Evolutionary conservation across 345 rosid genomes (phyloP), one percentile per base, ranked within the genome.

Genomic region (Eutrema yunnanense): DNA sequence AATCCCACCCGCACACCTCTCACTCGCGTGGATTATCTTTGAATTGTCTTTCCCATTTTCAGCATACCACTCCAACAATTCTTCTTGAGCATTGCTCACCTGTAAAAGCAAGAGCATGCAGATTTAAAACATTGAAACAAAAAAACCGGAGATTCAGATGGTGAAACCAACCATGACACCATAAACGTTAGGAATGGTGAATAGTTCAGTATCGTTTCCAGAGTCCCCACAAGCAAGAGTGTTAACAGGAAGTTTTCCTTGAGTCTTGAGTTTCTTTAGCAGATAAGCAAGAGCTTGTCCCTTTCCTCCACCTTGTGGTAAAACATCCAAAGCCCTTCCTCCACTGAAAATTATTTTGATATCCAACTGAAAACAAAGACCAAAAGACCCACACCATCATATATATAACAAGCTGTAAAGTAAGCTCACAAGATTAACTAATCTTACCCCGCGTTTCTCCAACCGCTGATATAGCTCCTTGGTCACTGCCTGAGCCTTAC

Each of bases 181-280:
- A 75, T 84, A 75, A 9, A 95, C 92, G 47, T 87, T 85, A 13
- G 98, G 96, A 74, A 95, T 86, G 78, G 89, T 85, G 71, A 88
- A 95, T 32, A 95, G 86, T 48, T 95, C 99, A 6, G 92, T 96
- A 66, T 95, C 99, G 67, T 95, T 95, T 75, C 99, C 99, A 43
- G 99, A 95, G 72, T 92, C 99, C 26, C 99, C 99, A 78, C 99
- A 92, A 41, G 46, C 99, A 81, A 95, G 96, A 62, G 98, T 95
- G 47, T 83, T 87, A 14, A 14, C 38, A 30, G 99, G 99, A 26
- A 81, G 79, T 53, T 83, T 87, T 75, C 96, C 88, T 79, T 82
- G 88, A 63, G 67, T 44, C 75, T 82, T 86, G 16, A 95, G 83
- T 79, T 95, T 89, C 83, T 82, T 79, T 11, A 83, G 85, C 55